Conservation (phyloP, 768 basidiomycete species). For the Lactarius psammicola region DNA sequence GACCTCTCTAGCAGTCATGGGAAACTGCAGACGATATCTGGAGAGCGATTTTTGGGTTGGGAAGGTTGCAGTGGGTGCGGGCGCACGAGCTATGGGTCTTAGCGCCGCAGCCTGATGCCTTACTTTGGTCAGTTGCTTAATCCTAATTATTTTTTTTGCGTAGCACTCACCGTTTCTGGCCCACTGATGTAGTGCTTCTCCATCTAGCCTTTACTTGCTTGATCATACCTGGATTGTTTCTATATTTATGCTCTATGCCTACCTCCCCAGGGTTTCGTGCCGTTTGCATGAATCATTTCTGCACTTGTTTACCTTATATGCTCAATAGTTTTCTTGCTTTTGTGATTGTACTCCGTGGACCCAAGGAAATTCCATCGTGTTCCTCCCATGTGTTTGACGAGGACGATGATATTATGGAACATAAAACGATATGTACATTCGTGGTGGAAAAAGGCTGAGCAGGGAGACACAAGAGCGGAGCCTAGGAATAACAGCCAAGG, state of each 20-base stretch:
- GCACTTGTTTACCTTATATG: conserved; percentile 11
- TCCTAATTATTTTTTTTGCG: neutral
- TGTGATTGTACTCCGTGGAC: neutral
- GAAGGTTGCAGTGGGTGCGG: conserved; percentile 73
- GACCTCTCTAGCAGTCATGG: conserved; percentile 36
- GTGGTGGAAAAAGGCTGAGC: neutral
- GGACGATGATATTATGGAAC: neutral
- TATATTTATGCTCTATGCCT: conserved; percentile 18
- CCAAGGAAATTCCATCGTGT: neutral
- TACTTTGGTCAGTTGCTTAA: conserved; percentile 16
- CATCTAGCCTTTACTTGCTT: conserved; percentile 12
- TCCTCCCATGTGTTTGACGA: neutral
- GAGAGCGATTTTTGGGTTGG: conserved; percentile 77
- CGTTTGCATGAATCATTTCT: neutral
- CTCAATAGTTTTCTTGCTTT: neutral
- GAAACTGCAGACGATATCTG: conserved; percentile 34
- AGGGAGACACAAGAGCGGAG: neutral
- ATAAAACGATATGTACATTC: neutral
- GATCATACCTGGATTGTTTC: conserved; percentile 20
- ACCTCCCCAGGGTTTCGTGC: neutral
- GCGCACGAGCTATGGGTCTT: conserved; percentile 79
- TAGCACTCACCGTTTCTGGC: conserved; percentile 8
- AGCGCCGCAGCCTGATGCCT: conserved; percentile 32
- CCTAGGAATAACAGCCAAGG: neutral
- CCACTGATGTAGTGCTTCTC: neutral